Conservation (phyloP, 306 rosid species). For the Prunus campanulata region DNA sequence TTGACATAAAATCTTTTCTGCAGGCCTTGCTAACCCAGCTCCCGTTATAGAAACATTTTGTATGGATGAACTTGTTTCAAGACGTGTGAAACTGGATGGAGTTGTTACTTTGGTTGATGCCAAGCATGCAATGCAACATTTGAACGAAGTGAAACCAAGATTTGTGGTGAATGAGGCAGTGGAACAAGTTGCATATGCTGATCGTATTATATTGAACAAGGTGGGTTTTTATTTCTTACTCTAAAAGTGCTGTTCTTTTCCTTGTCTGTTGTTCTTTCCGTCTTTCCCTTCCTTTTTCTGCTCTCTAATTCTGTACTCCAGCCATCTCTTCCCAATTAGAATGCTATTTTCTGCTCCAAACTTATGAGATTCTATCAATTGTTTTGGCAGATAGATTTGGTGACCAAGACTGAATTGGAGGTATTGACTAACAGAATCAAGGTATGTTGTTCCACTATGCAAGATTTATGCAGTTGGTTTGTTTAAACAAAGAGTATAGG, state of each 20-base stretch:
- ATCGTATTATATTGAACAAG: constrained; percentile 84
- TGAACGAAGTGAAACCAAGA: constrained; percentile 86
- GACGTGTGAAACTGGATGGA: constrained; percentile 80
- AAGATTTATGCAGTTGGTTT: not conserved
- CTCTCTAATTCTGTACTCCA: not conserved
- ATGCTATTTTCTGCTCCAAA: not conserved
- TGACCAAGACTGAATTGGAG: constrained; percentile 63
- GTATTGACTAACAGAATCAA: constrained; percentile 55
- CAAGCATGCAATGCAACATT: constrained; percentile 78
- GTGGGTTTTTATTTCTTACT: constrained; percentile 34
- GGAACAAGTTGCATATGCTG: constrained; percentile 94
- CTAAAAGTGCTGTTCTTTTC: not conserved
- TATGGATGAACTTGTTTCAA: constrained; percentile 67
- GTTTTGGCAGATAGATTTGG: constrained; percentile 78
- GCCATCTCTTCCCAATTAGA: not conserved
- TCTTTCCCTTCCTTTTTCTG: constrained; percentile 8
- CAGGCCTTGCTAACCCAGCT: constrained; percentile 91
- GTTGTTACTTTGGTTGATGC: constrained; percentile 91
- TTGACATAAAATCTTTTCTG: constrained; percentile 21
- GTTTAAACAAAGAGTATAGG: not conserved
- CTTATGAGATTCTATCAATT: constrained; percentile 14
- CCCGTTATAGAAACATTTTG: constrained; percentile 91
- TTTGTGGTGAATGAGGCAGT: constrained; percentile 95
- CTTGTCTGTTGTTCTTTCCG: not conserved
- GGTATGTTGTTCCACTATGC: constrained; percentile 37